Conservation (phyloP, 345 rosid species). For the Eucalyptus camaldulensis region DNA sequence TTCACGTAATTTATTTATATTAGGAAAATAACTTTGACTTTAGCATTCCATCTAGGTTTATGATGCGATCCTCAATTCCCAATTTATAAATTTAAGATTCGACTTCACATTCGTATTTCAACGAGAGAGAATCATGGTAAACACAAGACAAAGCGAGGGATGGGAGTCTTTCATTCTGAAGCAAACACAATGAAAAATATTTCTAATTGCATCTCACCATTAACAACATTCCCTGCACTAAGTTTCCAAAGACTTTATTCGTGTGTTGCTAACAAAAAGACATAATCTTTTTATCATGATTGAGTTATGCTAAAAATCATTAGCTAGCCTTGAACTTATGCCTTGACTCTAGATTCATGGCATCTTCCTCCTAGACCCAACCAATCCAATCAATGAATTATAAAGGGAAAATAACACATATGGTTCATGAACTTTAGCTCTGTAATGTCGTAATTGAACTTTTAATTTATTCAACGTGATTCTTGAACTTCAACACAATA, state of each 20-base stretch:
- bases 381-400: neutral
- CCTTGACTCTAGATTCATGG: neutral
- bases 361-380: neutral
- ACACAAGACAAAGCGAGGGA: neutral
- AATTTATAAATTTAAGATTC: neutral
- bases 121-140: neutral
- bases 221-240: neutral
- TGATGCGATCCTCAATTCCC: neutral
- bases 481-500: neutral
- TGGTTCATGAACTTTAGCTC: neutral
- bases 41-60: neutral
- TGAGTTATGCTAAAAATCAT: neutral
- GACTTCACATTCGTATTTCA: neutral
- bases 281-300: neutral
- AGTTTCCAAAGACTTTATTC: neutral
- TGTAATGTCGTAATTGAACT: no score
- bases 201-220: neutral
- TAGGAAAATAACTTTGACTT: neutral
- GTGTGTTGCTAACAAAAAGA: neutral
- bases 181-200: neutral
- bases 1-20: neutral
- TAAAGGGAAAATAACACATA: neutral
- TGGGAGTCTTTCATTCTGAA: neutral
- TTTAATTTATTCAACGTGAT: no score
- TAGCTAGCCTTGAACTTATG: neutral